Evolutionary conservation across 1,284 basidiomycete species (phyloP), one percentile per base, ranked within the genome.

Genomic region (Ustilago tritici): DNA sequence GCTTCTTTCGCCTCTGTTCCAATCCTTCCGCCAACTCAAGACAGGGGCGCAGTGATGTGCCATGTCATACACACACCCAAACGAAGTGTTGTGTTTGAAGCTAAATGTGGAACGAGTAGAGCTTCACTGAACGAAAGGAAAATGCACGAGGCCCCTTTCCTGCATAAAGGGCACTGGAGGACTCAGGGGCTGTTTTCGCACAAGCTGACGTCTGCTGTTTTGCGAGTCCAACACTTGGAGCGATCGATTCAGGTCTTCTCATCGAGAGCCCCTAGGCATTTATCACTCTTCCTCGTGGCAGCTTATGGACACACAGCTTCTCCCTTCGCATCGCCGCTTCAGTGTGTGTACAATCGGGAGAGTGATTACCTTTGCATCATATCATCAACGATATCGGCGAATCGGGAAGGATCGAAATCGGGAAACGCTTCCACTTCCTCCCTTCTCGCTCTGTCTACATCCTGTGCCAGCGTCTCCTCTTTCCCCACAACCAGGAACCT

Each of bases 341-440:
- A 23, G 14, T 53, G 35, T 35, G 4, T 7, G 53, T 49, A 28
- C 17, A 50, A 12, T 6, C 38, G 17, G 10, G 14, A 57, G n/a
- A 46, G 43, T 41, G 38, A 35, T 36, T 55, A 72, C 47, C 60
- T 36, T 49, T 35, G 35, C 69, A 76, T 59, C 12, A 56, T 38
- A 8, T 72, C 65, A 52, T 76, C 74, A 4, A 76, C 74, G 36
- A 76, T 65, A 10, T 19, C 35, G 0, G 56, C 34, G 31, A 76
- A 76, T 69, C 74, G 69, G 59, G 59, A 31, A 3, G 74, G 58
- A 46, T 71, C 74, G 60, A 66, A 72, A 69, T 76, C 74, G 61
- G 74, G 74, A 43, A 76, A 76, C 10, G 60, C 15, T 2, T 52
- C 50, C 12, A 50, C 53, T 11, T 11, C 19, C 19, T 38, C 57